Conservation (phyloP, 2,329 filamentous ascomycete genomes). For the Fusarium abutilonis region DNA sequence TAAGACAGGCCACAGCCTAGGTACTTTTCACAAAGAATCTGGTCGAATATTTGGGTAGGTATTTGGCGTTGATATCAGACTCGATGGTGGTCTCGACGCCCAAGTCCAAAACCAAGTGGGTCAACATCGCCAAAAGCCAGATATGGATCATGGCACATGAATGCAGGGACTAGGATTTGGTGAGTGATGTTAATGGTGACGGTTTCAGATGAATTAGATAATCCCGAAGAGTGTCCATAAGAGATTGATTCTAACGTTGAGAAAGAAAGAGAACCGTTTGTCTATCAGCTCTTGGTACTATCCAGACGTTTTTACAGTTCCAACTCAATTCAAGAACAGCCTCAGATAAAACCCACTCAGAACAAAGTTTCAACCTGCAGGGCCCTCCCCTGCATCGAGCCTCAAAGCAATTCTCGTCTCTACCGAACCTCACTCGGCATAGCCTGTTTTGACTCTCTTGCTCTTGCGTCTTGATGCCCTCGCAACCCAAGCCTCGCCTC, state of each 20-base stretch:
- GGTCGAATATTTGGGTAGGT: constrained; percentile 2
- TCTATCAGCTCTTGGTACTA: not conserved
- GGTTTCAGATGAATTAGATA: constrained; percentile 6
- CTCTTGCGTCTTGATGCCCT: constrained; percentile 7
- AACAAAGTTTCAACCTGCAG: constrained; percentile 30
- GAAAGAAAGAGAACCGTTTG: not conserved
- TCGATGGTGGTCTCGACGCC: constrained; percentile 28
- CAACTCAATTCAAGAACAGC: not conserved
- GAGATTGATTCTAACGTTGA: not conserved
- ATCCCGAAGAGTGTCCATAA: not conserved
- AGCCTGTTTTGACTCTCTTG: not conserved
- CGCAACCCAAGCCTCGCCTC: constrained; percentile 31
- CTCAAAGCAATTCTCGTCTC: constrained; percentile 30
- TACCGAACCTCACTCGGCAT: constrained; percentile 15
- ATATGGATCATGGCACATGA: constrained; percentile 34
- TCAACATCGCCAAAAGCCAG: constrained; percentile 31
- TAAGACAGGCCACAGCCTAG: too few species aligned
- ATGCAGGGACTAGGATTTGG: constrained; percentile 33
- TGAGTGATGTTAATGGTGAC: constrained; percentile 15
- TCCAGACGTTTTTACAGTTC: not conserved
- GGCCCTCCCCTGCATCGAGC: constrained; percentile 39
- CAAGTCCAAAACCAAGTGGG: constrained; percentile 42
- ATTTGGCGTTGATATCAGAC: constrained; percentile 13
- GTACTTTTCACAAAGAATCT: constrained; percentile 14
- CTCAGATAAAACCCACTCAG: constrained; percentile 2